phyloP scores from a whole-genome alignment of 148 eudicot genomes.

The Vaccinium darrowii region DNA sequence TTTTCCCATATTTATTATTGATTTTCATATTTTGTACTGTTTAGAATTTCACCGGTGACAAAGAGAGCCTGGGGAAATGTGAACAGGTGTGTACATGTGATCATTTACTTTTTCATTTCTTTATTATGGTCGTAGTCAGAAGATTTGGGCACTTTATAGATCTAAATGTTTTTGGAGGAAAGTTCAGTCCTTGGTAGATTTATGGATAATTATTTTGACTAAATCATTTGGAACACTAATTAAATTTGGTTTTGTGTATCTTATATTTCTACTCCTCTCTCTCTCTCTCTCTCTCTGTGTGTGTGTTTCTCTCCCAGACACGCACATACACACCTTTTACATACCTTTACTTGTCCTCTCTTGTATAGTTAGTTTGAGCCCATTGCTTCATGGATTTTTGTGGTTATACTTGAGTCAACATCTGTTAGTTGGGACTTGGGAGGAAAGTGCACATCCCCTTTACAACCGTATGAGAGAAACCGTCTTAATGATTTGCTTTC shows the following conservation, averaged over 20 bases:
- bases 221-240: background rate
- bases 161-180: background rate
- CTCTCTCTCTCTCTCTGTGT: too few relatives aligned
- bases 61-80: constrained; percentile 84
- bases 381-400: background rate
- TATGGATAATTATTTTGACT: background rate
- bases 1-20: background rate
- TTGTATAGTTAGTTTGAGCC: background rate
- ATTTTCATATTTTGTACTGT: background rate
- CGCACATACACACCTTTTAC: background rate
- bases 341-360: background rate
- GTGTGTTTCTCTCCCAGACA: background rate
- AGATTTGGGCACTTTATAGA: constrained; percentile 8
- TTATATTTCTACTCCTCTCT: background rate
- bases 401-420: background rate
- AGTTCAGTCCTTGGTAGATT: background rate
- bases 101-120: constrained; percentile 6
- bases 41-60: constrained; percentile 81
- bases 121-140: background rate
- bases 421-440: background rate
- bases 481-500: background rate
- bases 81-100: constrained; percentile 71
- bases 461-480: background rate
- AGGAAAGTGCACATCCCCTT: background rate
- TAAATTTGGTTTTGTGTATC: background rate